Evolutionary conservation across 225 moss, liverwort and hornwort genomes (phyloP), one percentile per base, ranked within the genome.

Genomic region (Rhytidiadelphus loreus): DNA sequence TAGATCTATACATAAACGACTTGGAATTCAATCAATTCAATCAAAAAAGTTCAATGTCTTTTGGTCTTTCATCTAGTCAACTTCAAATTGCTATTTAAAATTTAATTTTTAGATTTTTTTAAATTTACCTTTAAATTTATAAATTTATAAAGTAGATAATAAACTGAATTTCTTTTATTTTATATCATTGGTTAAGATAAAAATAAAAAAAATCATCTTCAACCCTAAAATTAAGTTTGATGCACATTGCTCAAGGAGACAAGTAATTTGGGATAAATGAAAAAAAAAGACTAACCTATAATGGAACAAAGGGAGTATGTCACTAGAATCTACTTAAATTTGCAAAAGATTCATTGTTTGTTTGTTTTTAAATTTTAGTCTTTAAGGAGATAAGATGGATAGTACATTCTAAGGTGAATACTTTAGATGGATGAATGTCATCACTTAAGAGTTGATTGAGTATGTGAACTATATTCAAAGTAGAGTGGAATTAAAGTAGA

Each of bases 61-160:
- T 71, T 43, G 26, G 26, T 71, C 16, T 26, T 46, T 73, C 11
- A 46, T 1, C 7, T 1, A 18, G 6, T 73, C 73, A 46, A 73
- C 4, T 29, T 73, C 7, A 73, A 44, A 29, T 73, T 73, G 29
- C 16, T 72, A 5, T 43, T 13, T 5, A 25, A 43, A 6, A 8
- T 12, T 66, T 2, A 22, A 8, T 9, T 35, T 10, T 66, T 66
- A n/a, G n/a, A n/a, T n/a, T n/a, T n/a, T n/a, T n/a, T n/a, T n/a
- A n/a, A n/a, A n/a, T n/a, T n/a, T 3, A 66, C 0, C 6, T 5
- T 11, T n/a, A n/a, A n/a, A n/a, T 12, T 5, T 9, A 12, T 22
- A n/a, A 4, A 9, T 44, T 44, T 44, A 1, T 17, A 29, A 24
- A 28, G 3, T 29, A 10, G 3, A 6, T 28, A 16, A 44, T 5